Evolutionary conservation across 1,139 yeast species (phyloP), one percentile per base, ranked within the genome.

Genomic region (Diutina sp.): DNA sequence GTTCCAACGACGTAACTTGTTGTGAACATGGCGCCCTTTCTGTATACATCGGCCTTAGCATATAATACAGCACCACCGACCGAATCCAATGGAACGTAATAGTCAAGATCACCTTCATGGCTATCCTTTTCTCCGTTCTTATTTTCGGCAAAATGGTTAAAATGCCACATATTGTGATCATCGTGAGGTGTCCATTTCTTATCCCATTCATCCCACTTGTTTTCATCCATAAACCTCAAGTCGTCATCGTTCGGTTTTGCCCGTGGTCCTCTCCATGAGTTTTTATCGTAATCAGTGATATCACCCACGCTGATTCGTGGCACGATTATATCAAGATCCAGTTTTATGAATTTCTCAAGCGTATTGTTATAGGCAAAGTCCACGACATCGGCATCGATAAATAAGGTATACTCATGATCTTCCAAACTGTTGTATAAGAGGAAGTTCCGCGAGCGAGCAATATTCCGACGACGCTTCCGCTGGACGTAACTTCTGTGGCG

Each of bases 31-130:
- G 73, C 68, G n/a, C 83, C 83, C 58, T 75, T 78, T 60, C 70
- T 72, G 60, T 70, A 76, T 9, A 78, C 65, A 12, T 72, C 62
- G 9, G 76, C 66, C 59, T 74, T 76, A 9, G 70, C 71, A 61
- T 74, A 78, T 14, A 78, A 66, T 1, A 78, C 70, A 5, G 80
- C 80, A 3, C 82, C 81, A 6, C 82, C 82, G 7, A 78, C 82
- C 3, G 82, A 74, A 59, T 74, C 79, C 12, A 78, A 61, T 50
- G 68, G 69, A 9, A 72, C 65, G 1, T 66, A 44, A 57, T 70
- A 67, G 55, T 61, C 56, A 8, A 58, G 54, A 21, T 60, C 55
- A n/a, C 54, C 35, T n/a, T 29, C 57, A 16, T 32, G 53, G 35
- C 44, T 14, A 32, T 50, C 53, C 14, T 50, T 30, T 18, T 50